These are phyloP conservation scores for Solioccasus polychromus DNA, from an alignment of 768 basidiomycete species.

Conservation along the genomic window DNA sequence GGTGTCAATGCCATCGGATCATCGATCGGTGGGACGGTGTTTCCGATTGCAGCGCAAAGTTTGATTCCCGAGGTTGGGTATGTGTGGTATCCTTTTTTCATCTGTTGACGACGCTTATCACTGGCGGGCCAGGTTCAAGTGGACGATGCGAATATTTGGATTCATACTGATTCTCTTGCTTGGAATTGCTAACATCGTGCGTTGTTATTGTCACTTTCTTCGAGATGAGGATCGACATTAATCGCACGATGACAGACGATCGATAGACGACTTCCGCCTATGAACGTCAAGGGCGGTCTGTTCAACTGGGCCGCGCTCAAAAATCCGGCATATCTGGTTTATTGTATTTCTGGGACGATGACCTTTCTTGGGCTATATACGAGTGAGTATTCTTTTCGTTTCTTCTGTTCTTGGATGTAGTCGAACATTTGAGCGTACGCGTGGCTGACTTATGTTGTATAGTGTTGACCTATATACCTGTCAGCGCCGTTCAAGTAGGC, in stretches of 20 bases:
- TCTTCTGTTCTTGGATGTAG: background rate
- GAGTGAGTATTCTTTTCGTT: slow-evolving; percentile 30
- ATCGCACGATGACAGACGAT: too few species aligned
- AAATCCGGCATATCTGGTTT: slow-evolving; percentile 48
- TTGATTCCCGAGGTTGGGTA: slow-evolving; percentile 57
- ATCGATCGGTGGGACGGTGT: slow-evolving; percentile 63
- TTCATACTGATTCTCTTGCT: slow-evolving; percentile 56
- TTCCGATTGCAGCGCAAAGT: slow-evolving; percentile 59
- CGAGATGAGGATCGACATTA: too few species aligned
- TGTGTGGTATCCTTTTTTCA: slow-evolving; percentile 13
- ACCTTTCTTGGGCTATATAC: slow-evolving; percentile 72
- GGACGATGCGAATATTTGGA: slow-evolving; percentile 72
- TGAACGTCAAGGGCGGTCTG: slow-evolving; percentile 52
- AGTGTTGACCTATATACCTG: slow-evolving; percentile 69
- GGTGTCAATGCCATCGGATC: slow-evolving; percentile 65
- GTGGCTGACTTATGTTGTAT: background rate
- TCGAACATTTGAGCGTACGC: background rate
- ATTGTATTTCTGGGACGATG: slow-evolving; percentile 53
- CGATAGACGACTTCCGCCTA: slow-evolving; percentile 52
- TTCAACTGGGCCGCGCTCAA: slow-evolving; percentile 52
- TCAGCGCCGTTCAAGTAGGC: slow-evolving; percentile 51
- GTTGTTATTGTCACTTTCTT: too few species aligned
- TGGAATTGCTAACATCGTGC: slow-evolving; percentile 52
- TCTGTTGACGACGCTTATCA: background rate
- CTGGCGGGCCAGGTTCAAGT: slow-evolving; percentile 56